phyloP scores from a whole-genome alignment of 441 rosid genomes.

The Corymbia calophylla region DNA sequence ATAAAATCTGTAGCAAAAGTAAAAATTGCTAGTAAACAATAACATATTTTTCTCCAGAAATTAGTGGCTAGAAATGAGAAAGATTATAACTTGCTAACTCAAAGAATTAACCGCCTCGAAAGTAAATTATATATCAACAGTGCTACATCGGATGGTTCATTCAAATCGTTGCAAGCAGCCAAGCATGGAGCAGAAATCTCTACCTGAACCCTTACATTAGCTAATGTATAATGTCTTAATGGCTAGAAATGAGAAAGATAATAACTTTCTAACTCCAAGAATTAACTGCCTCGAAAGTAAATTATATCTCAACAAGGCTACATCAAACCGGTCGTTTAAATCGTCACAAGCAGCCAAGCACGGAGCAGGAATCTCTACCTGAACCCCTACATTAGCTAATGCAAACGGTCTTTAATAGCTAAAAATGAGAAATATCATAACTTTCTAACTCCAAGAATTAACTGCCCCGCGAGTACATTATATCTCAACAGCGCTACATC shows the following conservation, averaged over 20 bases:
- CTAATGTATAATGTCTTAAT: neutral
- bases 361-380: neutral
- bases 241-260: neutral
- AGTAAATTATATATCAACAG: neutral
- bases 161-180: neutral
- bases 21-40: neutral
- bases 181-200: neutral
- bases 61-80: neutral
- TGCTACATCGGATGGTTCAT: too few species aligned
- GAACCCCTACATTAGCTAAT: neutral
- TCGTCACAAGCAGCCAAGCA: neutral
- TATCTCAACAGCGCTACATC: neutral
- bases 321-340: neutral
- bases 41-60: neutral
- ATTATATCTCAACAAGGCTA: neutral
- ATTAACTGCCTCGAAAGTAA: neutral
- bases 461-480: neutral
- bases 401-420: neutral
- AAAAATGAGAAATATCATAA: neutral
- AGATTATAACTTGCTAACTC: neutral
- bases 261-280: neutral
- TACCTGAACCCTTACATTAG: neutral
- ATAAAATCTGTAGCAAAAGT: neutral
- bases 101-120: neutral
- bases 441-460: neutral